Base-by-base conservation (phyloP, 2,329 filamentous ascomycete genomes). In the Ilyonectria destructans region DNA sequence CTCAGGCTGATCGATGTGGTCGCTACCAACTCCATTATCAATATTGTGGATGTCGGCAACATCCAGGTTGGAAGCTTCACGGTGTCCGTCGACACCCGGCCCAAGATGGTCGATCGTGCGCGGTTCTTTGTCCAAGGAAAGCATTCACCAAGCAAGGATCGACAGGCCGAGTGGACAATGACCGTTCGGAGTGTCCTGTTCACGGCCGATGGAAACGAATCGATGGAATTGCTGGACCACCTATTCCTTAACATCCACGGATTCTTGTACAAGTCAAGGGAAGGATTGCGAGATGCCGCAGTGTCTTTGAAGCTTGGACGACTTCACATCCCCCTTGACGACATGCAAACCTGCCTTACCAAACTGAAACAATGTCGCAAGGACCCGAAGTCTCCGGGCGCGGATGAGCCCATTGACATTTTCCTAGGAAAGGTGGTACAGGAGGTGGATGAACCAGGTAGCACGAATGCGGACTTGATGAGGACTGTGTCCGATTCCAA, bases 131-230 rank as follows among this genome's bases (percentile, higher is more conserved):
- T 95, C 74, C 93, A 94, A 77, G 88, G 92, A 80, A 90, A 91
- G 77, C 80, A 80, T 35, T 82, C 80, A 15, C 77, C 90, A 57
- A 90, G 92, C 74, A 87, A 81, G 59, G 87, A 82, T 51, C 78
- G 89, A 54, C 95, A 96, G 45, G 96, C 95, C 2, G 97, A 99
- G 84, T 99, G 97, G 96, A 96, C 97, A 71, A 88, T 97, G 75
- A 92, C 92, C 8, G 82, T 96, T 58, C 90, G 94, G 68, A 98
- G 95, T 80, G 88, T 98, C 54, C 85, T 98, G 7, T 97, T 99
- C 76, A 97, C 94, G 0, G 90, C 94, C 1, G 91, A 97, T 65
- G 95, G 94, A 37, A 88, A 88, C 62, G 95, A 98, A 65, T 92
- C 95, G 1, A 90, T 94, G 64, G 96, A 99, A 80, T 84, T 99